Evolutionary conservation across 164 flowering plant genomes (phyloP), one percentile per base, ranked within the genome.

Genomic region (Amborella trichopoda): DNA sequence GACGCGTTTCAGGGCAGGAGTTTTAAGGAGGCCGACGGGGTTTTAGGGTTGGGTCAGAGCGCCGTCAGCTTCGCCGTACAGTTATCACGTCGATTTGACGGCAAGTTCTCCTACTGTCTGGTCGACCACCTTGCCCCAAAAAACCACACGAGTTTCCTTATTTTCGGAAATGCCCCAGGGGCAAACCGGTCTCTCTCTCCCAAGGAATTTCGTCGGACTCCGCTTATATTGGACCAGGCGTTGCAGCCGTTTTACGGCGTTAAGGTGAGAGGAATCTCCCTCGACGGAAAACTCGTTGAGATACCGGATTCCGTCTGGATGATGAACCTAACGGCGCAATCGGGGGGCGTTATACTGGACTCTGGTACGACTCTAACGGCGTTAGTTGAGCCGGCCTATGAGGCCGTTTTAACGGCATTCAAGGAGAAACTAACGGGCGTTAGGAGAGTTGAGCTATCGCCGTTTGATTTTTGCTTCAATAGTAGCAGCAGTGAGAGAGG

Each of bases 51-150:
- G 21, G 86, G 82, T 25, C 66, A 51, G 43, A 53, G 65, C 65
- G 52, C 49, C 1, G 16, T 66, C 52, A 66, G 86, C 3, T 76
- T 82, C 28, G 65, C 78, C 1, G 3, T 52, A 2, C 60, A 53
- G 26, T 80, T 74, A 0, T 48, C 63, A 0, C 12, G 50, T 0
- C 19, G n/a, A 0, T 64, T 66, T 10, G 81, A 74, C 3, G 76
- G 76, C 41, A 72, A 69, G 34, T 82, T 86, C 64, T 73, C 93
- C 0, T 85, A 80, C 50, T 81, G 91, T 61, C 63, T 81, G 5
- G 80, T 80, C 6, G 91, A 85, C 59, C 89, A 80, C 49, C 53
- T 80, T 14, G 76, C 80, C 60, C 76, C 66, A 44, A 50, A 26
- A 19, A 74, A 78, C 33, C 59, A 62, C 16, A 44, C 77, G 3